A percentile compares a stretch with the other conserved stretches of the same genome.
Conservation (phyloP, 176 grass and related monocot species). For the Aegilops umbellulata region DNA sequence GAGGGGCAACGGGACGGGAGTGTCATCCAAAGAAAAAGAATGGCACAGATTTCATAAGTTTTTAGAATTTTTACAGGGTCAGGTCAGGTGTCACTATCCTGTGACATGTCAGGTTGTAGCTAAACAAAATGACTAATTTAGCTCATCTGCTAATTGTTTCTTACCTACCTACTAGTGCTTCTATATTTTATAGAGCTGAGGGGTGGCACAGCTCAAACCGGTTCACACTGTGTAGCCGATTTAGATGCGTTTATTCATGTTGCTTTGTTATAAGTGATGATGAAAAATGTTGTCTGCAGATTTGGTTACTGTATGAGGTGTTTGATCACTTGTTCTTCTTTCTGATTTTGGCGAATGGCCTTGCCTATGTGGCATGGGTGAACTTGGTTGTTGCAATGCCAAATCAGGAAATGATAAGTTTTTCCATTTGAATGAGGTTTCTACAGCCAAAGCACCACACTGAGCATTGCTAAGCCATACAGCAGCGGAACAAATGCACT, state of each 20-base stretch:
- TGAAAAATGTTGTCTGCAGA: not conserved
- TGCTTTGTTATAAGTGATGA: slow-evolving; percentile 27
- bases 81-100: slow-evolving; percentile 1
- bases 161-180: not conserved
- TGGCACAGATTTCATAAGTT: slow-evolving; percentile 30
- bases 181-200: slow-evolving; percentile 24
- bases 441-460: too few relatives aligned
- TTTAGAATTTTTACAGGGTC: slow-evolving; percentile 41
- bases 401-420: too few relatives aligned
- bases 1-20: not conserved
- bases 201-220: slow-evolving; percentile 29
- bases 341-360: not conserved
- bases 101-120: slow-evolving; percentile 16
- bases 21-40: slow-evolving; percentile 20
- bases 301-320: not conserved
- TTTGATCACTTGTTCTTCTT: not conserved
- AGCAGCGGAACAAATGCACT: not conserved
- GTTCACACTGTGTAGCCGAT: slow-evolving; percentile 13
- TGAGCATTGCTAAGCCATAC: too few relatives aligned
- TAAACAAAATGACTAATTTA: slow-evolving; percentile 18
- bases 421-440: too few relatives aligned
- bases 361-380: not conserved
- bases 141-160: slow-evolving; percentile 28
- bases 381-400: not conserved
- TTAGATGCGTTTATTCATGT: slow-evolving; percentile 39